phyloP scores from a whole-genome alignment of 306 rosid species.

The Rosa lucieae region DNA sequence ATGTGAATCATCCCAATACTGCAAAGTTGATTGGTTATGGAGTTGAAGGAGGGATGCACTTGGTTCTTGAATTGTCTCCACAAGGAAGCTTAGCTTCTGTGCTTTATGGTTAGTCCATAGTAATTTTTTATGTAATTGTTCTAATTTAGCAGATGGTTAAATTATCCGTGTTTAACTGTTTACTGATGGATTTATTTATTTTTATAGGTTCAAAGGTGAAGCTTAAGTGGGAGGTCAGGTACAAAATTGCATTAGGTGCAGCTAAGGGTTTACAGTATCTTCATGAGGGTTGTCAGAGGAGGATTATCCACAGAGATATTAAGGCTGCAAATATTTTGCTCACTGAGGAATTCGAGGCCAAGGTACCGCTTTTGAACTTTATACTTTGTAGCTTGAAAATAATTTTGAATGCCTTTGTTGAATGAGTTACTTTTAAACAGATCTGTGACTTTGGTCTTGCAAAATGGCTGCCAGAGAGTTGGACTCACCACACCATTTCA shows the following conservation, averaged over 20 bases:
- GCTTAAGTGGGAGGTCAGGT: constrained; percentile 74
- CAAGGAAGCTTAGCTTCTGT: constrained; percentile 88
- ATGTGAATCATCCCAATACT: constrained; percentile 82
- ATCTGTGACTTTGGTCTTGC: constrained; percentile 98
- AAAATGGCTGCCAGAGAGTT: constrained; percentile 92
- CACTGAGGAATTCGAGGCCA: constrained; percentile 73
- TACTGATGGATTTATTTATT: not conserved
- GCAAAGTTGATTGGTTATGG: constrained; percentile 92
- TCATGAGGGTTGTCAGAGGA: constrained; percentile 89
- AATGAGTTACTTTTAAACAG: constrained; percentile 35
- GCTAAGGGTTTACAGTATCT: constrained; percentile 80
- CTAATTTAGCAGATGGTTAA: not conserved
- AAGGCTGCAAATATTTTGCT: constrained; percentile 98
- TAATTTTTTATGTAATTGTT: constrained; percentile 5
- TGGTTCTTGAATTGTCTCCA: constrained; percentile 81
- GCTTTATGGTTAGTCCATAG: constrained; percentile 56
- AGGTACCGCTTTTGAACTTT: constrained; percentile 46
- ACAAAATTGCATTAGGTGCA: constrained; percentile 80
- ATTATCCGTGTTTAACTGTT: not conserved
- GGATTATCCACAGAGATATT: constrained; percentile 94
- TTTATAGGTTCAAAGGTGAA: constrained; percentile 67
- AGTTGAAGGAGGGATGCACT: constrained; percentile 90
- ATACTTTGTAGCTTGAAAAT: constrained; percentile 12
- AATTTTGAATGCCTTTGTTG: constrained; percentile 14
- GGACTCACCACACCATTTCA: constrained; percentile 87